phyloP scores from a whole-genome alignment of 345 rosid species.

The Hypericum androsaemum region DNA sequence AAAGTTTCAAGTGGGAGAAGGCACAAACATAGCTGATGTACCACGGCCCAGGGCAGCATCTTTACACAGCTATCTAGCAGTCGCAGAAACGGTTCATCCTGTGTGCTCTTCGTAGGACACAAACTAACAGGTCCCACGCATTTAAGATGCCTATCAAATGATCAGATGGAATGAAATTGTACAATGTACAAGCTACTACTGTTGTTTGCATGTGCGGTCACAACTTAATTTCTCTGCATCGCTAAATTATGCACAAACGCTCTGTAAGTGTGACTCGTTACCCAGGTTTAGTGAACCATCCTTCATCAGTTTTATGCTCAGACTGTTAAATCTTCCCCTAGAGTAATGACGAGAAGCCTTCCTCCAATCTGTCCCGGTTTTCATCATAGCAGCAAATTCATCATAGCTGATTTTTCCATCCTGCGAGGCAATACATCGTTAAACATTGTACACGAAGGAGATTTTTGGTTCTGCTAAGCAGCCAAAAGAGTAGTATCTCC shows the following conservation, averaged over 20 bases:
- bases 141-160: constrained; percentile 17
- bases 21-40: constrained; percentile 17
- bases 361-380: constrained; percentile 99
- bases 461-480: too few species aligned
- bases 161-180: constrained; percentile 23
- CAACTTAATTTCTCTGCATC: too few species aligned
- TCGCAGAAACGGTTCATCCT: constrained; percentile 14
- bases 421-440: constrained; percentile 22
- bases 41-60: constrained; percentile 16
- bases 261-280: constrained; percentile 28
- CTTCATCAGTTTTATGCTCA: constrained; percentile 92
- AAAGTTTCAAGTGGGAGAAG: constrained; percentile 12
- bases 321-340: constrained; percentile 96
- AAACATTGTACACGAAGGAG: too few species aligned
- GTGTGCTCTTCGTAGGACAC: constrained; percentile 14
- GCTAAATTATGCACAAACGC: constrained; percentile 11
- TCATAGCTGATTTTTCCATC: constrained; percentile 97
- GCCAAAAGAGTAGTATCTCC: constrained; percentile 5
- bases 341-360: constrained; percentile 99
- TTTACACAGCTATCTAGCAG: constrained; percentile 19
- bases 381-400: constrained; percentile 98
- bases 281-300: constrained; percentile 94
- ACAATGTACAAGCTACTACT: constrained; percentile 18
- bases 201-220: constrained; percentile 4
- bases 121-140: constrained; percentile 8